Conservation (phyloP, 495 filamentous ascomycete species). For the Talaromyces proteolyticus region DNA sequence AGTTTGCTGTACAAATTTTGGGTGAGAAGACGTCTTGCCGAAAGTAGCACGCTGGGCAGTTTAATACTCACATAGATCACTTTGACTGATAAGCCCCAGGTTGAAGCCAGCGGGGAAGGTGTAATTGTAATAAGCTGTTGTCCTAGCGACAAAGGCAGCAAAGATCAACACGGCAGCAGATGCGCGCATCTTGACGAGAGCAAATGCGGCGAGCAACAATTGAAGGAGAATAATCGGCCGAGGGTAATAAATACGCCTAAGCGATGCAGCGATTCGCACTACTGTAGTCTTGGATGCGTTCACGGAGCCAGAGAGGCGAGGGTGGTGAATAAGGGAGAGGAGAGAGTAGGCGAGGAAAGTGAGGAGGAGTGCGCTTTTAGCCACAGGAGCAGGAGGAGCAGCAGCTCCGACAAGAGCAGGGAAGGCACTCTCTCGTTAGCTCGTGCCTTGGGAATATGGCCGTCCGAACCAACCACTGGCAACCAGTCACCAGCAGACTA, state of each 20-base stretch:
- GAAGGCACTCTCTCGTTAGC: too few relatives aligned
- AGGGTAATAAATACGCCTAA: not conserved
- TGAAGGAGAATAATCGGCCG: not conserved
- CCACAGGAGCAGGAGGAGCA: too few relatives aligned
- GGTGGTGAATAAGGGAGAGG: constrained; percentile 11
- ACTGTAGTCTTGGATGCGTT: too few relatives aligned
- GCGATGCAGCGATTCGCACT: too few relatives aligned
- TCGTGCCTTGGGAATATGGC: too few relatives aligned
- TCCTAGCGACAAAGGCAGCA: constrained; percentile 23
- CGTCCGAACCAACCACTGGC: too few relatives aligned
- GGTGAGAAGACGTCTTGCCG: constrained; percentile 11
- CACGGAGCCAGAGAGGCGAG: constrained; percentile 5
- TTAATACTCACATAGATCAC: constrained; percentile 18
- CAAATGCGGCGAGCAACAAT: constrained; percentile 1
- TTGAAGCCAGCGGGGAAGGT: constrained; percentile 35
- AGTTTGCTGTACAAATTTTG: constrained; percentile 27
- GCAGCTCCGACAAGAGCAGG: too few relatives aligned
- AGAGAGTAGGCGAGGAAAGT: constrained; percentile 15
- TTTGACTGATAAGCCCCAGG: constrained; percentile 19
- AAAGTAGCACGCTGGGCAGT: too few relatives aligned
- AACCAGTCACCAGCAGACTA: too few relatives aligned
- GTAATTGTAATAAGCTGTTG: constrained; percentile 20
- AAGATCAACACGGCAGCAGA: constrained; percentile 23
- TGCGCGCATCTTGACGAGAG: constrained; percentile 21
- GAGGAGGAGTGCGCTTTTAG: constrained; percentile 9